Conservation (phyloP, 2,329 filamentous ascomycete genomes). For the Trichoderma sp. region DNA sequence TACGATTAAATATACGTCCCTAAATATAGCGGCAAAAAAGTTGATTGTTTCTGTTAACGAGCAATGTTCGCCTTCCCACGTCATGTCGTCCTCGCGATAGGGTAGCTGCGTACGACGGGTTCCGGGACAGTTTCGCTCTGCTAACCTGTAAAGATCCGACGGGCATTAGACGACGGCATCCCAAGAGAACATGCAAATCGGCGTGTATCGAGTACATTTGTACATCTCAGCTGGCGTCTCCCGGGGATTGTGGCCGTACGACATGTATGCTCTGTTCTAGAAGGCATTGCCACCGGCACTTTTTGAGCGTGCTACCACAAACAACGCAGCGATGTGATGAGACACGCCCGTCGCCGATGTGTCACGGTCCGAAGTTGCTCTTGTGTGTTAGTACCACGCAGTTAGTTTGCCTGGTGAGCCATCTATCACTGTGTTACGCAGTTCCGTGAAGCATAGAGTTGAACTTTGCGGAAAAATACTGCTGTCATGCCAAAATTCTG, state of each 20-base stretch:
- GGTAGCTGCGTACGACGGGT: too few species aligned
- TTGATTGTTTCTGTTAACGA: too few species aligned
- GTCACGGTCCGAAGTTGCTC: background rate
- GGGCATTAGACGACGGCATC: too few species aligned
- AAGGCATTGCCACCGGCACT: background rate
- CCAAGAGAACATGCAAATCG: too few species aligned
- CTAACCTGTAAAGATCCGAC: too few species aligned
- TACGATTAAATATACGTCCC: too few species aligned
- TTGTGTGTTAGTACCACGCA: background rate
- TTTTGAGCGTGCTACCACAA: background rate
- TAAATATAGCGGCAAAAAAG: too few species aligned
- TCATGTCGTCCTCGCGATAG: too few species aligned
- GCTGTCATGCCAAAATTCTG: background rate
- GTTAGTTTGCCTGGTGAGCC: background rate
- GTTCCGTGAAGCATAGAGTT: background rate
- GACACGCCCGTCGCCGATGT: background rate
- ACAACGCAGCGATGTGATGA: background rate
- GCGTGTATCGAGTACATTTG: too few species aligned
- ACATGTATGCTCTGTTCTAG: background rate
- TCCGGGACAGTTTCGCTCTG: too few species aligned
- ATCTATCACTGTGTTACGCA: background rate
- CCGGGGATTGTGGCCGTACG: background rate
- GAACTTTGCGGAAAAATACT: background rate
- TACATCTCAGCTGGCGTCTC: background rate
- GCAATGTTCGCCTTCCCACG: too few species aligned